Base-by-base conservation (phyloP, 352 stramenopile genomes). In the Pythium sp. region DNA sequence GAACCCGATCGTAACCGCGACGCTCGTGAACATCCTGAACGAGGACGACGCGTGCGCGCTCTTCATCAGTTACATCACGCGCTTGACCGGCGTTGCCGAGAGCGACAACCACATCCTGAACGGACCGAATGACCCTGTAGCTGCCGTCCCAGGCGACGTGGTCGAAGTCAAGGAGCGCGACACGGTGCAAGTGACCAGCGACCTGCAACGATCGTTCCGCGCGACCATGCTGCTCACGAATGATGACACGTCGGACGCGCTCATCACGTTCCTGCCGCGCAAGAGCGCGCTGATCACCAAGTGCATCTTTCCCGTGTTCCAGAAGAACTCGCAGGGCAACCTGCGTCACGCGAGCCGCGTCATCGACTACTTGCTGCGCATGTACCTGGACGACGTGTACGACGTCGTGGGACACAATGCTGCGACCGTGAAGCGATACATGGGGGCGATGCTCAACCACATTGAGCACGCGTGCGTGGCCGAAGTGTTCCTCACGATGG, bases 211-310 rank as follows among this genome's bases (percentile, higher is more conserved):
- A 61, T 93, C 86, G 56, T 94, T 92, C 76, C 82, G 84, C 61
- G 91, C 89, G 53, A 97, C 90, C 58, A 96, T 97, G 88, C 71
- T 97, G 70, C 76, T 97, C 57, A 91, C 90, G 49, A 95, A 88
- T 72, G 89, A 95, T 56, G 86, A 97, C 64, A 75, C 87, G 49
- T 84, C 81, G 22, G 89, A 97, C 55, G 74, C 80, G 67, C 73
- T 96, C 64, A 76, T 95, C 34, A 85, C 79, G 64, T 96, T 96
- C 71, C 74, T 97, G 9, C 73, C 73, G 38, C 85, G 89, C 72
- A 95, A 95, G 70, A 87, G 76, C 71, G 81, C 87, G 56, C 65
- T 95, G 34, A 75, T 97, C 3, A 86, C 87, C 38, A 82, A 80
- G 59, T 90, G 86, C 66, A 70, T 97, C 34, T 96, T 97, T 72